Evolutionary conservation across 202 grass and related monocot genomes (phyloP).

Genomic region (Musa balbisiana): DNA sequence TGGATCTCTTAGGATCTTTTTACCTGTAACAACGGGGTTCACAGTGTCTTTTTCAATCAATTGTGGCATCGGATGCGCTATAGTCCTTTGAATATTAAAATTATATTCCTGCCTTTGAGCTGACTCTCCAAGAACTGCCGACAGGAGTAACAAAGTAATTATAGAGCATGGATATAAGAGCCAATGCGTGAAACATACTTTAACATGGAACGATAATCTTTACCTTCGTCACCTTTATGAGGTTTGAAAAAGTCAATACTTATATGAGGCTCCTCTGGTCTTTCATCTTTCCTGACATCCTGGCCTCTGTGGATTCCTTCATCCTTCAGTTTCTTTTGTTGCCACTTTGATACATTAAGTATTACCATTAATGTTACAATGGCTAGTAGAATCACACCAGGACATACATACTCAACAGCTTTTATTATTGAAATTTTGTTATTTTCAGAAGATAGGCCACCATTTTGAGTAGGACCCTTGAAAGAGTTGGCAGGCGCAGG

Average conservation of each 20-base stretch:
- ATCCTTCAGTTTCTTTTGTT: slow-evolving; percentile 44
- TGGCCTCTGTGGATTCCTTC: slow-evolving; percentile 39
- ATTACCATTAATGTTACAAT: slow-evolving; percentile 37
- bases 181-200: background rate
- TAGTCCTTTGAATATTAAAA: background rate
- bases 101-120: background rate
- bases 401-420: slow-evolving; percentile 63
- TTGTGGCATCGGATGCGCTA: slow-evolving; percentile 2
- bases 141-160: background rate
- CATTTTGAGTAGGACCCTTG: slow-evolving; percentile 34
- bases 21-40: background rate
- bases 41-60: slow-evolving; percentile 31
- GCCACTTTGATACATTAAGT: slow-evolving; percentile 64
- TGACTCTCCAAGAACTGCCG: background rate
- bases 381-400: slow-evolving; percentile 47
- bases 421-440: slow-evolving; percentile 42
- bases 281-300: slow-evolving; percentile 32
- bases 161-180: background rate
- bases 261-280: slow-evolving; percentile 40
- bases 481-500: slow-evolving; percentile 33
- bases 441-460: slow-evolving; percentile 32
- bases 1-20: background rate
- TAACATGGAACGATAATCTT: background rate
- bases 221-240: background rate
- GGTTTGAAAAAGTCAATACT: slow-evolving; percentile 5